Evolutionary conservation across 768 basidiomycete genomes (phyloP).

Genomic region (Chlorophyllum brunneum): DNA sequence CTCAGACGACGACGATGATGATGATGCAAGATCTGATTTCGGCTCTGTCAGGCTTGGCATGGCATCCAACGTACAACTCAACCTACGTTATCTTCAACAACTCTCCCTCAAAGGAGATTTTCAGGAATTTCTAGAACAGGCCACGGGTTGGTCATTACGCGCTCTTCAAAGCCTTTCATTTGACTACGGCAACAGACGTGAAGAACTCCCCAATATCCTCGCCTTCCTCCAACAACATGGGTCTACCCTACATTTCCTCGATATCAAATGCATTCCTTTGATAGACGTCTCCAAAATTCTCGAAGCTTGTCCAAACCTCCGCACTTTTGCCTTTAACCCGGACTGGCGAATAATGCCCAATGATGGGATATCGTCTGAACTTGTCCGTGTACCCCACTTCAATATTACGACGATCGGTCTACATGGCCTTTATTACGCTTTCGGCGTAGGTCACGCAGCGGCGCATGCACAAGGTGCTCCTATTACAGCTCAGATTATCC

Average conservation of each 20-base stretch:
- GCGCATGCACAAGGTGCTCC: constrained; percentile 35
- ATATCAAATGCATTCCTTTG: constrained; percentile 53
- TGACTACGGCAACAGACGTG: constrained; percentile 41
- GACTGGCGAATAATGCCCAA: constrained; percentile 60
- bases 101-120: constrained; percentile 59
- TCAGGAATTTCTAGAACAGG: constrained; percentile 67
- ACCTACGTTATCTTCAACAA: constrained; percentile 54
- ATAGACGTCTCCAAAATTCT: constrained; percentile 59
- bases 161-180: constrained; percentile 54
- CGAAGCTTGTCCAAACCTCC: constrained; percentile 58
- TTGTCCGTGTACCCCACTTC: constrained; percentile 51
- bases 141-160: constrained; percentile 62
- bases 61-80: constrained; percentile 51
- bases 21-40: constrained; percentile 30
- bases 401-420: constrained; percentile 61
- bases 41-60: constrained; percentile 51
- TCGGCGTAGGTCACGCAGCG: constrained; percentile 57
- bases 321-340: constrained; percentile 66
- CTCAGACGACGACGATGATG: constrained; percentile 29
- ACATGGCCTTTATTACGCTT: constrained; percentile 66
- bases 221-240: constrained; percentile 63
- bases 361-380: constrained; percentile 27
- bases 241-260: constrained; percentile 53
- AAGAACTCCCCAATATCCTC: constrained; percentile 54
- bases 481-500: constrained; percentile 40